Conservation (phyloP, 1,139 yeast genomes). For the Arxiozyma heterogenica region DNA sequence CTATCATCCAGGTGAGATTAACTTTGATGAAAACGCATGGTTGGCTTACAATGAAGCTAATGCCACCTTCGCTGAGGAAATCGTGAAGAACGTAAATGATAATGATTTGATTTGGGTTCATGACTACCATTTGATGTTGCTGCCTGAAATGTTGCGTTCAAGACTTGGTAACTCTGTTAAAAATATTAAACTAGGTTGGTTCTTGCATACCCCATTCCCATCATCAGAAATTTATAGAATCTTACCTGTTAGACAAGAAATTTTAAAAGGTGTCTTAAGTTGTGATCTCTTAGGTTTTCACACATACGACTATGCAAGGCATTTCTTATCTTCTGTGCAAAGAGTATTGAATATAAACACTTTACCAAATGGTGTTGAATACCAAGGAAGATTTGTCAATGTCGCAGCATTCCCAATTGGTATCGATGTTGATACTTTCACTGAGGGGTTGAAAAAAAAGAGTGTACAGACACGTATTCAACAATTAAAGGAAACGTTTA, state of each 20-base stretch:
- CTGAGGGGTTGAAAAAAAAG: conserved; percentile 62
- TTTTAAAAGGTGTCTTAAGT: conserved; percentile 80
- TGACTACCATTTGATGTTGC: conserved; percentile 91
- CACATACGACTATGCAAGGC: conserved; percentile 99
- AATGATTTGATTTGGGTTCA: conserved; percentile 95
- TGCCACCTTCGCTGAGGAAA: conserved; percentile 64
- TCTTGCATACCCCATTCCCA: conserved; percentile 97
- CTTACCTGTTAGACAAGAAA: conserved; percentile 89
- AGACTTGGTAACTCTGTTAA: conserved; percentile 35
- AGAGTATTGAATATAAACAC: conserved; percentile 76
- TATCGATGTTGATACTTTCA: conserved; percentile 86
- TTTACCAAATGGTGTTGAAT: conserved; percentile 84
- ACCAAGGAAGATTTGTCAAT: conserved; percentile 63
- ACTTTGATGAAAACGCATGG: conserved; percentile 96
- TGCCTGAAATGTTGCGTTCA: conserved; percentile 81
- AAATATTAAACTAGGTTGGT: conserved; percentile 78
- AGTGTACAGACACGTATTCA: conserved; percentile 57
- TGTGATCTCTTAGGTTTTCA: conserved; percentile 97
- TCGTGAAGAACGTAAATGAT: conserved; percentile 64
- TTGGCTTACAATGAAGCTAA: conserved; percentile 96
- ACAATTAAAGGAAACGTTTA: conserved; percentile 51
- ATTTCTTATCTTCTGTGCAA: conserved; percentile 85
- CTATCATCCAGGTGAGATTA: conserved; percentile 98
- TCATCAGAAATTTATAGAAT: conserved; percentile 93
- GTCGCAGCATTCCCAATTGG: conserved; percentile 99